Percentiles rank a stretch among this genome's conserved stretches.
These are phyloP conservation scores for Salix arbutifolia DNA, from an alignment of 345 rosid species.

Conservation along the genomic window DNA sequence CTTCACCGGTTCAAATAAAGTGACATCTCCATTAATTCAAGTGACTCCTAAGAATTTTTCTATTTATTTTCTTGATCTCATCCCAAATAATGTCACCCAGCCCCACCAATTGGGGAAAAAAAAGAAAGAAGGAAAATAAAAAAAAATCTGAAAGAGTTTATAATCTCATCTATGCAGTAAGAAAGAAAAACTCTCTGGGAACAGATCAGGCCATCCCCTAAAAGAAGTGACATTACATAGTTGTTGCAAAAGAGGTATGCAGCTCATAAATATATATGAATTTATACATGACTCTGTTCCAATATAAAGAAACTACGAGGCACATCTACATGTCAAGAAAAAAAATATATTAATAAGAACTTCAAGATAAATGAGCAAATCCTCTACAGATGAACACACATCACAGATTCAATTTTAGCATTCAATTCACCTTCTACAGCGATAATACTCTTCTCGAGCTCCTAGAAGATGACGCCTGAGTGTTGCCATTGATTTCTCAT, in stretches of 20 bases:
- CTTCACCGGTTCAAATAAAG: neutral
- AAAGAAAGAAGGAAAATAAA: no score
- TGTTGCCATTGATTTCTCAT: conserved; percentile 98
- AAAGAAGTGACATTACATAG: neutral
- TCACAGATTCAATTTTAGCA: neutral
- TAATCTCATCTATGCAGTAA: neutral
- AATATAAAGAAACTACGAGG: neutral
- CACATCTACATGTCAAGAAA: neutral
- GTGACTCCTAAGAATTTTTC: neutral
- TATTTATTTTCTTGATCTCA: neutral
- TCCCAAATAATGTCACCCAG: neutral
- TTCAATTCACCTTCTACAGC: conserved; percentile 74
- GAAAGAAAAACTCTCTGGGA: neutral
- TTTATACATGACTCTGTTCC: neutral
- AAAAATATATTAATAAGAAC: neutral
- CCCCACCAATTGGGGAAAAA: neutral
- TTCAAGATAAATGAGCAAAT: neutral
- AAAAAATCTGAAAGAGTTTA: neutral
- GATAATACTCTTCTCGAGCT: conserved; percentile 90
- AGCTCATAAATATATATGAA: neutral
- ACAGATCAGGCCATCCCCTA: neutral
- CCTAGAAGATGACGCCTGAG: conserved; percentile 89
- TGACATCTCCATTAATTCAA: neutral
- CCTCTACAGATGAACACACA: neutral
- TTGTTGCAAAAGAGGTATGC: neutral